Percentiles rank a stretch among this genome's conserved stretches.
phyloP scores from a whole-genome alignment of 2,329 filamentous ascomycete genomes.

The Aureobasidium sp. region DNA sequence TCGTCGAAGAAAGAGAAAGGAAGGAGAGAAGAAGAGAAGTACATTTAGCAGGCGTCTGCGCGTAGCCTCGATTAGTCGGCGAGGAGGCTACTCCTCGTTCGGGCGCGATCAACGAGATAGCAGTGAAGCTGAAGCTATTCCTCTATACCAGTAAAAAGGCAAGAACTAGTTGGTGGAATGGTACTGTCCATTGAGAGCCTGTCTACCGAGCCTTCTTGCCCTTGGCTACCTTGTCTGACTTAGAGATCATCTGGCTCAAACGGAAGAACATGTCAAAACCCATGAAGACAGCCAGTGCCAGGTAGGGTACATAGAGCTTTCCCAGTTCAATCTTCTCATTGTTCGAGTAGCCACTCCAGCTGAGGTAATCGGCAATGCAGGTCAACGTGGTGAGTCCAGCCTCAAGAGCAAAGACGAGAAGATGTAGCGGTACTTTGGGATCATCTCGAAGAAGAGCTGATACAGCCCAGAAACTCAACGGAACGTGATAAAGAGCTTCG shows the following conservation, averaged over 20 bases:
- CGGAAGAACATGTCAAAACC: conserved; percentile 34
- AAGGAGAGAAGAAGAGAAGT: neutral
- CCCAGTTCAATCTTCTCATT: conserved; percentile 43
- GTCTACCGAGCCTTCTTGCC: neutral
- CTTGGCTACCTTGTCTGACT: neutral
- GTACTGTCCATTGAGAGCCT: neutral
- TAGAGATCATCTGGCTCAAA: conserved; percentile 16
- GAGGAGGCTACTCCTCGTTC: neutral
- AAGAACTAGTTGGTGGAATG: neutral
- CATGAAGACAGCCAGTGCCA: conserved; percentile 45
- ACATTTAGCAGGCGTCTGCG: neutral
- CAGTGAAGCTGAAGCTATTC: neutral
- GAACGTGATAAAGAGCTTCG: conserved; percentile 54
- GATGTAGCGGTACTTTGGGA: conserved; percentile 49
- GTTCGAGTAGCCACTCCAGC: conserved; percentile 42
- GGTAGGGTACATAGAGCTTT: conserved; percentile 50
- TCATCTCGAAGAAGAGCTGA: conserved; percentile 46
- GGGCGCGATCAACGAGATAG: neutral
- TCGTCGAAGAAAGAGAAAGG: neutral
- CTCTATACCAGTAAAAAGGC: neutral
- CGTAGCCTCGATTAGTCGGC: conserved; percentile 5
- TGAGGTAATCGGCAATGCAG: conserved; percentile 53
- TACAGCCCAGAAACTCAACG: conserved; percentile 52
- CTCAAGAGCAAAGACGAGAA: conserved; percentile 53
- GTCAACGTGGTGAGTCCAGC: conserved; percentile 54